These are phyloP conservation scores for Xenoacremonium recifei DNA, from an alignment of 2,329 filamentous ascomycete genomes.

Conservation along the genomic window DNA sequence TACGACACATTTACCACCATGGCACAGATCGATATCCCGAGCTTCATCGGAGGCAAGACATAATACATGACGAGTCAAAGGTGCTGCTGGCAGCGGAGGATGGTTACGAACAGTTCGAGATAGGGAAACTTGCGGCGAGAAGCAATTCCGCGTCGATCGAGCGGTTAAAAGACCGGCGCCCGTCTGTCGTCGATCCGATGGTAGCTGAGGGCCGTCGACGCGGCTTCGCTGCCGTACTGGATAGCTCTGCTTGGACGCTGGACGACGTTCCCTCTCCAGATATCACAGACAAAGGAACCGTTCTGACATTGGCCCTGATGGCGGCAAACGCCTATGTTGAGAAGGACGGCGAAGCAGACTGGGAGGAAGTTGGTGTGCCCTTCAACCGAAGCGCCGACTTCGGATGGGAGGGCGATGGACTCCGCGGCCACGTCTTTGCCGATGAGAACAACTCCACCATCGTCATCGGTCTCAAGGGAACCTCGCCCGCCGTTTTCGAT, in stretches of 20 bases:
- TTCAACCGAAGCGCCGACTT: constrained; percentile 90
- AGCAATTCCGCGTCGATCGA: constrained; percentile 72
- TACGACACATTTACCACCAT: constrained; percentile 92
- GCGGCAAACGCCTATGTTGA: constrained; percentile 86
- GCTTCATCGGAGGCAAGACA: constrained; percentile 75
- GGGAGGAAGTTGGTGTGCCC: constrained; percentile 74
- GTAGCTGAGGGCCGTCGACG: constrained; percentile 69
- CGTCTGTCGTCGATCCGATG: constrained; percentile 74
- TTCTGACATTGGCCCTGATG: constrained; percentile 84
- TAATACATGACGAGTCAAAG: constrained; percentile 51
- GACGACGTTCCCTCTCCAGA: constrained; percentile 80
- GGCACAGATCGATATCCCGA: constrained; percentile 76
- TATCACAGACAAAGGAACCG: constrained; percentile 78
- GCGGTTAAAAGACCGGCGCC: constrained; percentile 75
- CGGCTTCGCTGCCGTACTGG: constrained; percentile 66
- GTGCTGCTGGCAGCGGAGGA: constrained; percentile 65
- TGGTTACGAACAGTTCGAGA: constrained; percentile 48
- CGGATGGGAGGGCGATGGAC: constrained; percentile 86
- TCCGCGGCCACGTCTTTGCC: constrained; percentile 89
- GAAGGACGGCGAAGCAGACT: constrained; percentile 68
- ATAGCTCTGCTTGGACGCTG: constrained; percentile 75
- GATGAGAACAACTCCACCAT: constrained; percentile 84
- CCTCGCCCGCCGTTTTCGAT: constrained; percentile 86
- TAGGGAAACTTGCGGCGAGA: constrained; percentile 56
- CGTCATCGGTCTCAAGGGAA: constrained; percentile 91